Base-by-base conservation (phyloP, 2,329 filamentous ascomycete species). In the Trichoderma sp. region DNA sequence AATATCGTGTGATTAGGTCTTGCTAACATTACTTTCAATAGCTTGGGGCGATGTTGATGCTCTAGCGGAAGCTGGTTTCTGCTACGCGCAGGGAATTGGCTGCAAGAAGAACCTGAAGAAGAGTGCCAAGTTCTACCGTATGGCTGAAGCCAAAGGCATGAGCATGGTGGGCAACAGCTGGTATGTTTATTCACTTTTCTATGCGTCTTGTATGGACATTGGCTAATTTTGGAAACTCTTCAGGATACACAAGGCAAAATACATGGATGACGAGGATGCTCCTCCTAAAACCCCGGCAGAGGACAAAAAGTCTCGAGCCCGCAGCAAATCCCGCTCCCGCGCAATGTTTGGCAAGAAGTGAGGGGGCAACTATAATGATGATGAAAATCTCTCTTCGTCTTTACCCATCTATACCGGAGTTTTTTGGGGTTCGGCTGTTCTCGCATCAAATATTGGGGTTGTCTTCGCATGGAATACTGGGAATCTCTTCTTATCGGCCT, bases 101-200 rank as follows among this genome's bases (percentile, higher is more conserved):
- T 97, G 93, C 80, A 97, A 96, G 85, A 99, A 98, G 83, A 93
- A 98, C 79, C 85, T 98, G 79, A 98, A 94, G 85, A 98, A 95
- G 83, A 95, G 93, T 64, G 95, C 96, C 72, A 92, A 90, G 73
- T 94, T 96, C 77, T 98, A 98, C 80, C 91, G 96, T 26, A 87
- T 91, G 84, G 96, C 96, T 6, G 96, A 97, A 80, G 90, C 92
- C 28, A 96, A 96, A 82, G 96, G 96, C 7, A 95, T 98, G 86
- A 97, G 90, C 81, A 98, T 98, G 94, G 92, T 97, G 71, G 96
- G 96, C 70, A 98, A 98, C 80, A 98, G 94, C 85, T 99, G 96
- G 95, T 97, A 86, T 79, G 93, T 88, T 36, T 23, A 23, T 32
- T 71, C 39, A 63, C 57, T 64, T 12, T 11, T 15, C 15, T n/a